Base-by-base conservation (phyloP, 192 early-diverging fungal species). In the Phlyctochytrium bullatum region DNA sequence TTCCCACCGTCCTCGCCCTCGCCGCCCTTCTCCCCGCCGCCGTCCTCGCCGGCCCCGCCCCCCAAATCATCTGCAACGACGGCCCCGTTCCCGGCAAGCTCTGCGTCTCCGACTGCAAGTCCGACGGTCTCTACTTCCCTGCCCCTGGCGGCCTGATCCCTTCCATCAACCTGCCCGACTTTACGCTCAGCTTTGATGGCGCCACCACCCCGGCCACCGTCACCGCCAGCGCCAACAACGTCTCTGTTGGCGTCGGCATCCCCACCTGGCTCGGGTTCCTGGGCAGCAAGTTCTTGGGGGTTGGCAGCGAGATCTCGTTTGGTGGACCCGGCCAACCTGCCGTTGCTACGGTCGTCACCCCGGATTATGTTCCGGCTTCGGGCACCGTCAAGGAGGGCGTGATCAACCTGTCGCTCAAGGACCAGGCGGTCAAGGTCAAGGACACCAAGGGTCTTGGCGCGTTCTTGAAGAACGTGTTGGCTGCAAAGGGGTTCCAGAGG, bases 131-230 rank as follows among this genome's bases (percentile, higher is more conserved):
- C 16, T 24, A 57, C 14, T 6, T 57, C 54, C 12, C 4, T 25
- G 10, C 27, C 14, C 54, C 31, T 14, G 6, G 6, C 40, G 29
- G 29, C 61, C 32, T 62, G 31, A 40, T 62, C 36, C 36, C 16
- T 6, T 10, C 17, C 61, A 62, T 62, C 61, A 34, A 4, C 61
- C 61, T 62, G 14, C 36, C 61, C 33, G 34, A 62, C 61, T 62
- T 62, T 28, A 12, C 6, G 33, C 36, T 62, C 33, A 32, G 34
- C 6, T 62, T 62, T 32, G 32, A 62, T 32, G 14, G 29, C 16
- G 36, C 31, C 33, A 47, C 10, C 20, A 28, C 36, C 61, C 61
- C 61, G 6, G 12, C 36, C 61, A 34, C 6, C 61, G 29, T 32
- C 28, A 33, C 10, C 3, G 33, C 36, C 6, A 17, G 29, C 28